Percentiles rank a stretch among this genome's conserved stretches.
These are phyloP conservation scores for Copromyces sp. DNA, from an alignment of 495 filamentous ascomycete genomes.

Conservation along the genomic window DNA sequence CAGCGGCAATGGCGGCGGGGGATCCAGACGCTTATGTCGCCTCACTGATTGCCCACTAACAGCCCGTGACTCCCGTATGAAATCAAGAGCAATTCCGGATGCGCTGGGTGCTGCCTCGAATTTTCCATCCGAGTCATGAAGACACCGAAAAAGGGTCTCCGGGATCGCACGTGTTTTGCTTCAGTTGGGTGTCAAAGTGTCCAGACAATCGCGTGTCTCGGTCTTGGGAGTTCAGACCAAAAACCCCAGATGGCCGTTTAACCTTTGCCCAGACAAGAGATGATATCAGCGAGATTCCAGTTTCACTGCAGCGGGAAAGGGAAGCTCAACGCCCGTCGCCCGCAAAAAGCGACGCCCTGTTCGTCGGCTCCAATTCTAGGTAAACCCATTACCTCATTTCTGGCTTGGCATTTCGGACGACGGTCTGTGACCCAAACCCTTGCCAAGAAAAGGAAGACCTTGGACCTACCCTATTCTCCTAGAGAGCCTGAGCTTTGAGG, in stretches of 20 bases:
- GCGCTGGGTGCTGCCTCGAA: not conserved
- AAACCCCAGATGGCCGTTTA: not conserved
- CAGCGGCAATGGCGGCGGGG: not conserved
- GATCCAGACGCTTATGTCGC: not conserved
- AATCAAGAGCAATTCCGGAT: not conserved
- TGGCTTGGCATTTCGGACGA: not conserved
- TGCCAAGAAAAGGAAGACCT: not conserved
- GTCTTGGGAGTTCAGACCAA: not conserved
- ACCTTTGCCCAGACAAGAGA: not conserved
- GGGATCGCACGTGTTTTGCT: not conserved
- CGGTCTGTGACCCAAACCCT: not conserved
- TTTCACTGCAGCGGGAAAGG: not conserved
- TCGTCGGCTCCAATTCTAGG: not conserved
- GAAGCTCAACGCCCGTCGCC: not conserved
- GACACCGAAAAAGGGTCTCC: not conserved
- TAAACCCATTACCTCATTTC: constrained; percentile 7
- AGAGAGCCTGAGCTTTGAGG: not conserved
- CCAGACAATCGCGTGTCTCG: not conserved
- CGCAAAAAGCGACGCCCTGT: not conserved
- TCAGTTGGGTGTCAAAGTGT: not conserved
- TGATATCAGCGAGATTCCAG: not conserved
- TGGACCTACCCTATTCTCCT: not conserved
- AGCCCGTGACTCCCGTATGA: not conserved
- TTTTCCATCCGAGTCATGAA: not conserved
- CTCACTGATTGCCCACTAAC: not conserved